Conservation (phyloP, 2,329 filamentous ascomycete species). For the Epichloe festucae region DNA sequence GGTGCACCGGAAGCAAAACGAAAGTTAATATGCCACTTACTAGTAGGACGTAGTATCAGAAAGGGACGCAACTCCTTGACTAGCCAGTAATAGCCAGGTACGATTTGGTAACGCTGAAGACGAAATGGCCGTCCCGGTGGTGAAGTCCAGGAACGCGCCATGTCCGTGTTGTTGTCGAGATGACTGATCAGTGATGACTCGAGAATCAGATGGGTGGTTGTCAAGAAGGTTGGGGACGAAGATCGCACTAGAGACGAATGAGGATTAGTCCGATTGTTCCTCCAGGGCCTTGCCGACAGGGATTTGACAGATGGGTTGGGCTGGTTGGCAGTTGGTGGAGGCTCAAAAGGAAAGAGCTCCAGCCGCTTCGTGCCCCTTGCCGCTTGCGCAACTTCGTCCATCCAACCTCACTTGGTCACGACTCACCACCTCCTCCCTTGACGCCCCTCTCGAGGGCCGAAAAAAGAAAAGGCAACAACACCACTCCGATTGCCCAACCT, state of each 20-base stretch:
- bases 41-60: neutral
- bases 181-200: too few species aligned
- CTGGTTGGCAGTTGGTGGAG: conserved; percentile 2
- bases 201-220: neutral
- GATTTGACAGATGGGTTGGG: neutral
- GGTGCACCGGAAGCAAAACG: too few species aligned
- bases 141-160: conserved; percentile 3
- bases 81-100: neutral
- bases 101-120: neutral
- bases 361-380: conserved; percentile 8
- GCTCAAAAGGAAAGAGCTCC: conserved; percentile 5
- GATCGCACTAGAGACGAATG: neutral
- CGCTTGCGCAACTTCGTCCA: conserved; percentile 7
- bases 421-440: conserved; percentile 3
- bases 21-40: neutral
- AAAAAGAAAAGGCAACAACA: neutral
- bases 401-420: conserved; percentile 1
- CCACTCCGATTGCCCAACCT: neutral
- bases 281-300: neutral
- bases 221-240: neutral
- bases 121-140: neutral
- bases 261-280: neutral
- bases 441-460: neutral
- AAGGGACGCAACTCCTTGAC: neutral
- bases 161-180: neutral